A percentile compares a stretch with the other conserved stretches of the same genome.
These are phyloP conservation scores for Nakazawaea molendinolei DNA, from an alignment of 805 yeast genomes.

Conservation along the genomic window DNA sequence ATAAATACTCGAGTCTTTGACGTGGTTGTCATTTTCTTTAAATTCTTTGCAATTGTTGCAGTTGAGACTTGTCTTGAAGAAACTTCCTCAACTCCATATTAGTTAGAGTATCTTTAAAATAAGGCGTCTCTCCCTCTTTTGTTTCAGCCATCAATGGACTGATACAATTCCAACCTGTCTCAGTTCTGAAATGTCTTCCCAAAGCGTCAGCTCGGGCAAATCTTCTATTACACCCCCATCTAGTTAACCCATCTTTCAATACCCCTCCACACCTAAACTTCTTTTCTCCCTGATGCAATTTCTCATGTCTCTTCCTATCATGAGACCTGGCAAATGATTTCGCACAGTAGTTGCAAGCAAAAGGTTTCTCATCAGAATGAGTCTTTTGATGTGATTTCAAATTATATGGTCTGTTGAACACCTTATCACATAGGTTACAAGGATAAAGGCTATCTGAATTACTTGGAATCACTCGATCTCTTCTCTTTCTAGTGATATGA, in stretches of 20 bases:
- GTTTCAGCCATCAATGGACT: constrained; percentile 57
- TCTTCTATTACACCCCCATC: constrained; percentile 71
- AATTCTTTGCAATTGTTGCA: too few relatives aligned
- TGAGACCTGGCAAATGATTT: constrained; percentile 73
- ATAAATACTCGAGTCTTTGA: too few relatives aligned
- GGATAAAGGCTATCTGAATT: too few relatives aligned
- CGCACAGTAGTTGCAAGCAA: constrained; percentile 54
- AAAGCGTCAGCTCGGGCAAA: constrained; percentile 77
- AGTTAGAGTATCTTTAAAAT: too few relatives aligned
- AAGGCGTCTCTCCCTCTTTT: constrained; percentile 1
- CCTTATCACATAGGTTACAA: constrained; percentile 37
- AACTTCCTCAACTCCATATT: constrained; percentile 5
- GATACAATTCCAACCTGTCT: constrained; percentile 66
- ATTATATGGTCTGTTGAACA: constrained; percentile 42
- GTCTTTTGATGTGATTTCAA: constrained; percentile 43
- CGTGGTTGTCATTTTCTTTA: too few relatives aligned
- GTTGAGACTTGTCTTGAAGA: not conserved
- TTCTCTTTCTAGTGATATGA: constrained; percentile 2
- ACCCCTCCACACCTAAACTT: constrained; percentile 62
- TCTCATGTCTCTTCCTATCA: constrained; percentile 71
- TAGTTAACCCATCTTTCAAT: constrained; percentile 46
- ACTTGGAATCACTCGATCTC: not conserved
- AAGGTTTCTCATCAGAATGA: constrained; percentile 65
- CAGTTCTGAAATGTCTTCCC: constrained; percentile 70
- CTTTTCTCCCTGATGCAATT: constrained; percentile 67